Conservation (phyloP, 2,329 filamentous ascomycete genomes). For the Parastagonospora avenae region DNA sequence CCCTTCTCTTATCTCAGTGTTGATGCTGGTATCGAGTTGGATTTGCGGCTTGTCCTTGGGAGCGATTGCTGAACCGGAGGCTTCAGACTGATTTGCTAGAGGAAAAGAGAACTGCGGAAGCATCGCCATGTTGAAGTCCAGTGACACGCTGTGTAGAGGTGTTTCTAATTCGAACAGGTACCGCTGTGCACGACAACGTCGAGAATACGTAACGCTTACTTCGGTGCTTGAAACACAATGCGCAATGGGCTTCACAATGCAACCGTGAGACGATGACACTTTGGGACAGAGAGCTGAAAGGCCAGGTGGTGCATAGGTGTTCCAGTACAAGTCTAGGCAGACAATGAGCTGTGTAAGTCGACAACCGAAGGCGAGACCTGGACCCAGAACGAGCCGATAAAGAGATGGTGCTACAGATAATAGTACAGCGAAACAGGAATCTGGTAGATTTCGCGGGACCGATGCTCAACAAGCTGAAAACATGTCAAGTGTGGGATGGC, state of each 20-base stretch:
- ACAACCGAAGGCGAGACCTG: conserved; percentile 11
- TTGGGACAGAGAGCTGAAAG: too few relatives aligned
- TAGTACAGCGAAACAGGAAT: conserved; percentile 3
- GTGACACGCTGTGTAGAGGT: conserved; percentile 10
- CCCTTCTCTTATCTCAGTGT: conserved; percentile 5
- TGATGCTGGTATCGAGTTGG: conserved; percentile 11
- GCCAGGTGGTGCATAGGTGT: too few relatives aligned
- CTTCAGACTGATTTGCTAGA: conserved; percentile 1
- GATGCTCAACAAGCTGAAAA: conserved; percentile 12
- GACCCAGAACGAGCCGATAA: conserved; percentile 6
- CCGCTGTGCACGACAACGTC: neutral
- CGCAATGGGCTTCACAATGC: conserved; percentile 15
- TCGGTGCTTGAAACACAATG: conserved; percentile 21
- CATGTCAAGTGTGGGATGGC: conserved; percentile 16
- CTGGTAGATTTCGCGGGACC: conserved; percentile 9
- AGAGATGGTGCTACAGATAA: conserved; percentile 17
- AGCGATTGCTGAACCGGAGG: conserved; percentile 1
- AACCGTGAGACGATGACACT: conserved; percentile 1
- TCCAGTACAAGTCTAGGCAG: neutral
- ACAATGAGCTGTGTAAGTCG: neutral
- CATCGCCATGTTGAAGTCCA: conserved; percentile 15
- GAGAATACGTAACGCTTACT: conserved; percentile 11
- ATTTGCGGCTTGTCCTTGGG: conserved; percentile 17
- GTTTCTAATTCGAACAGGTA: neutral
- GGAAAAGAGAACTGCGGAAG: conserved; percentile 12